Evolutionary conservation across 495 filamentous ascomycete genomes (phyloP).

Genomic region (Pseudoneurospora amorphoporcata): DNA sequence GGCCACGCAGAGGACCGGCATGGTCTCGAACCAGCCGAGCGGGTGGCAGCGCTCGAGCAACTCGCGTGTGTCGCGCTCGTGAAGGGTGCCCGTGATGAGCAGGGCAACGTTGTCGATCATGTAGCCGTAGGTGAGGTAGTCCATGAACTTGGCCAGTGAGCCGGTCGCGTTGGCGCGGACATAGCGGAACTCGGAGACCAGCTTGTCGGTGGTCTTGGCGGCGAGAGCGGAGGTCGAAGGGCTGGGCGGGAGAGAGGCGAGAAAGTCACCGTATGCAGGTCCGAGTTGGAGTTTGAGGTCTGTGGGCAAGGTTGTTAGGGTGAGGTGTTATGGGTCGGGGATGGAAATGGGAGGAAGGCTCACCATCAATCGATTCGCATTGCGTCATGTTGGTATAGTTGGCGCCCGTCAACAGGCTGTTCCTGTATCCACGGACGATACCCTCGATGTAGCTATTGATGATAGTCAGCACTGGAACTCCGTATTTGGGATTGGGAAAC

Average conservation of each 20-base stretch:
- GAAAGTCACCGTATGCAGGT: slow-evolving; percentile 95
- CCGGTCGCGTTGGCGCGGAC: slow-evolving; percentile 85
- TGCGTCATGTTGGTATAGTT: slow-evolving; percentile 95
- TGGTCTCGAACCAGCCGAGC: slow-evolving; percentile 96
- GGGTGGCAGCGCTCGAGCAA: slow-evolving; percentile 93
- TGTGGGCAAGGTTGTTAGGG: slow-evolving; percentile 23
- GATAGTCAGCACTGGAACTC: slow-evolving; percentile 20
- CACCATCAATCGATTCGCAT: slow-evolving; percentile 98
- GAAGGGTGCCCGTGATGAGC: slow-evolving; percentile 94
- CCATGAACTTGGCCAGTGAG: slow-evolving; percentile 83
- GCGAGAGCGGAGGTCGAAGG: slow-evolving; percentile 93
- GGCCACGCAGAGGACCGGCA: slow-evolving; percentile 94
- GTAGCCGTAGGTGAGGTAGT: slow-evolving; percentile 96
- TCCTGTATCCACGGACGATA: slow-evolving; percentile 93
- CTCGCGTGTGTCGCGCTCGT: slow-evolving; percentile 94
- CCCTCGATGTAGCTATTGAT: slow-evolving; percentile 78
- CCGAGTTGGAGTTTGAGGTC: slow-evolving; percentile 96
- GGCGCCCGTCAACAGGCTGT: slow-evolving; percentile 77
- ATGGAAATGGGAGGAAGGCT: slow-evolving; percentile 7
- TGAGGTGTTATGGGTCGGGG: background rate
- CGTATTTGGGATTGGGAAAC: slow-evolving; percentile 8
- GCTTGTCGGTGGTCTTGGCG: slow-evolving; percentile 91
- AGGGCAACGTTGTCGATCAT: slow-evolving; percentile 99
- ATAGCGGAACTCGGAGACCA: slow-evolving; percentile 95
- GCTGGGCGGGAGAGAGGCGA: slow-evolving; percentile 87